These are phyloP conservation scores for Podaxis sp. DNA, from an alignment of 768 basidiomycete species.

Conservation along the genomic window DNA sequence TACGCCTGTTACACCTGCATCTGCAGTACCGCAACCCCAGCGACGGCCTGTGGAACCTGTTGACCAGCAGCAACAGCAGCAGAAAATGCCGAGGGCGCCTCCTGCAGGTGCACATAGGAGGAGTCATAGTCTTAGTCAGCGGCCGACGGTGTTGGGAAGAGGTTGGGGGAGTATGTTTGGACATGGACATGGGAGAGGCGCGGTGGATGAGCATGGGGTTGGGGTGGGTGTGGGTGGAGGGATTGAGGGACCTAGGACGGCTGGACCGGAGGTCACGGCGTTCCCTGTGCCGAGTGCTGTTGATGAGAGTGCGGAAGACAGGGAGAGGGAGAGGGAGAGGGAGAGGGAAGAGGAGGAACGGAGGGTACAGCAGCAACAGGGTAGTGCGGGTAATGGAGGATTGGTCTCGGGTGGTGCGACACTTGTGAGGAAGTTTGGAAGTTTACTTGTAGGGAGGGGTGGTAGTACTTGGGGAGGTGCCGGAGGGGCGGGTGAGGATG, in stretches of 20 bases:
- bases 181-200: conserved; percentile 22
- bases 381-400: neutral
- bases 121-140: conserved; percentile 80
- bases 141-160: conserved; percentile 48
- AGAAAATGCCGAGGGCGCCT: conserved; percentile 56
- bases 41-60: conserved; percentile 28
- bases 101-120: conserved; percentile 75
- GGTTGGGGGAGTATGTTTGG: conserved; percentile 65
- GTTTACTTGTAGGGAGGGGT: conserved; percentile 49
- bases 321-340: conserved; percentile 21
- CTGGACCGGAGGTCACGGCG: conserved; percentile 56
- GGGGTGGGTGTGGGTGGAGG: conserved; percentile 3
- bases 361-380: conserved; percentile 23
- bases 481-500: conserved; percentile 15
- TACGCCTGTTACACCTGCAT: conserved; percentile 7
- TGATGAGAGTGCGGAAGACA: conserved; percentile 24
- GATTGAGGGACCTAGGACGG: conserved; percentile 50
- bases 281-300: conserved; percentile 43
- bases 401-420: conserved; percentile 56
- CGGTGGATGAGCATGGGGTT: conserved; percentile 34
- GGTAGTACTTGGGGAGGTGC: conserved; percentile 18
- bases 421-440: conserved; percentile 76
- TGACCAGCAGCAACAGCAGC: conserved; percentile 18
- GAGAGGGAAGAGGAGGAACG: conserved; percentile 21
- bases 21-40: conserved; percentile 8